Base-by-base conservation (phyloP, 2,329 filamentous ascomycete genomes). In the Monascus ruber region DNA sequence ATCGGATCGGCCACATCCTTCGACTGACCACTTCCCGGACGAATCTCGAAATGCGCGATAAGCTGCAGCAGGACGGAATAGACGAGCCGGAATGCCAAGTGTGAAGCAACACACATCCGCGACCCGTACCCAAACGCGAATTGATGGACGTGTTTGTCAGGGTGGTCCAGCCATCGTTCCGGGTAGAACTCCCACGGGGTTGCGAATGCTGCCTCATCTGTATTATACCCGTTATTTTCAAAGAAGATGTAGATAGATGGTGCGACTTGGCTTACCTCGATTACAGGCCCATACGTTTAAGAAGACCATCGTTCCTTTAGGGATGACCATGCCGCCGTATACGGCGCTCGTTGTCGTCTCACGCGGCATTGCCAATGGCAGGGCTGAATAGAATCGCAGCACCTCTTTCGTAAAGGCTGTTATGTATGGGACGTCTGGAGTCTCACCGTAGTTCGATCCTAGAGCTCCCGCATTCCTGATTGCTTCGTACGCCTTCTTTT, bases 271-370 rank as follows among this genome's bases (percentile, higher is more conserved):
- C 31, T 51, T 60, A 76, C 75, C 76, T 74, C 79, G 79, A 44
- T 82, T 81, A 49, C 78, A 81, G 2, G 77, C 77, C 77, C 77
- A 81, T 0, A 76, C 74, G 42, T 82, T 83, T 25, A 82, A 59
- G 54, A 80, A 82, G 29, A 81, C 68, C 0, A 79, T 73, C 1
- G 76, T 79, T 0, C 76, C 77, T 34, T 73, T 72, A 1, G 79
- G 77, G 32, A 82, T 78, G 5, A 69, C 53, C 27, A 70, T 68
- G 11, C 71, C 75, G 6, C 77, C 58, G 42, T 80, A 81, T 0
- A 63, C 59, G 2, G 82, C 64, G 38, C 79, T 76, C 45, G 71
- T 73, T 40, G 79, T 72, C 0, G 77, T 78, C n/a, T n/a, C n/a
- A n/a, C n/a, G n/a, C n/a, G n/a, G n/a, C n/a, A n/a, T n/a, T n/a